Evolutionary conservation across 2,329 filamentous ascomycete species (phyloP), one percentile per base, ranked within the genome.

Genomic region (Tolypocladium sp.): DNA sequence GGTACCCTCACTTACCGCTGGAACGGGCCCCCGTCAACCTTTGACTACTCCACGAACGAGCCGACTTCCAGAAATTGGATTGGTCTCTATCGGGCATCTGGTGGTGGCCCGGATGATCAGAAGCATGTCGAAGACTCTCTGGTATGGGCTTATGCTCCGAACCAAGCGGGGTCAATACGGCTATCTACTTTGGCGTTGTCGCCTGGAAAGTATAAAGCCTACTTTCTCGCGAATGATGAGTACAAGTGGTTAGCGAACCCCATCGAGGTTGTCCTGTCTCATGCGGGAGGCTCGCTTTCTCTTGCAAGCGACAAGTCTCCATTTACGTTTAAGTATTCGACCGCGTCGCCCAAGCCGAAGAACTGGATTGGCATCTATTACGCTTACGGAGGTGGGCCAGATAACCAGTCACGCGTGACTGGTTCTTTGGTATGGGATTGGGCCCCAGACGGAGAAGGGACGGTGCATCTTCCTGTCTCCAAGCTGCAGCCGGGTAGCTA

Each of bases 311-410:
- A 49, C 22, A 6, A 54, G 20, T 1, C 62, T 2, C 57, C 62
- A 9, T 67, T 69, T 38, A 73, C 71, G 0, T 71, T 75, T 57
- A 56, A 65, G 17, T 75, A 73, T 62, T 63, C 66, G 13, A 73
- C 70, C 0, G 33, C 60, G 0, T 40, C 62, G 1, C 59, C 71
- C 8, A 58, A 66, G 49, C 42, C 54, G 2, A 68, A 58, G 15
- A 75, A 75, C 62, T 75, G 73, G 73, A 62, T 75, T n/a, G 73
- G 73, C 30, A 41, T 75, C 9, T 75, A 70, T 60, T 61, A 63
- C 41, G 63, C 64, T 12, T 62, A 64, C 0, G 67, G 67, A 8
- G 71, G 71, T 17, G 71, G 68, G 4, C 72, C 73, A 1, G 64
- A 66, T 1, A 63, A 74, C 41, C 62, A 69, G 25, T 61, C 64